A percentile compares a stretch with the other conserved stretches of the same genome.
These are phyloP conservation scores for Torulaspora indica DNA, from an alignment of 805 yeast genomes.

Conservation along the genomic window DNA sequence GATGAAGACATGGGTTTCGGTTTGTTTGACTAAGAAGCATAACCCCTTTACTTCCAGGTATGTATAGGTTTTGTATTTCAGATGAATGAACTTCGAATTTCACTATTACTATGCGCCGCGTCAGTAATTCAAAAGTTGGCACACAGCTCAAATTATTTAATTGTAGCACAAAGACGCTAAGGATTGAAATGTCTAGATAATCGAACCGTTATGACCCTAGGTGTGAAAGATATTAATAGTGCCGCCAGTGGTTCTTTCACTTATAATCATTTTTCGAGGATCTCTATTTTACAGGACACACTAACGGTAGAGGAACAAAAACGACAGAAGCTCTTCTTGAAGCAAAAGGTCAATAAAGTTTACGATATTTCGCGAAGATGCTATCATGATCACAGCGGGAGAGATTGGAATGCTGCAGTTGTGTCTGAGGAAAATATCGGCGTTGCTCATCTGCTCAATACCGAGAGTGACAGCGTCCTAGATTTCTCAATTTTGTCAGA, in stretches of 20 bases:
- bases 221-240: slow-evolving; percentile 9
- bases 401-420: slow-evolving; percentile 4
- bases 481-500: slow-evolving; percentile 16
- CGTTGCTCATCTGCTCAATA: slow-evolving; percentile 9
- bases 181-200: neutral
- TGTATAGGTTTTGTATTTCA: slow-evolving; percentile 6
- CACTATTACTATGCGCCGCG: neutral
- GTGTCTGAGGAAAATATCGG: neutral
- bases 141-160: neutral
- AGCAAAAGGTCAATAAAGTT: slow-evolving; percentile 1
- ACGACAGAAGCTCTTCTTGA: neutral
- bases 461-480: slow-evolving; percentile 20
- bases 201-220: slow-evolving; percentile 8
- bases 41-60: slow-evolving; percentile 7
- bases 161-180: neutral
- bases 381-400: slow-evolving; percentile 4
- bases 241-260: slow-evolving; percentile 9
- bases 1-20: slow-evolving; percentile 97
- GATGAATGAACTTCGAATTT: neutral
- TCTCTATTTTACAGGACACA: slow-evolving; percentile 8
- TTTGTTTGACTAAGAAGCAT: slow-evolving; percentile 78
- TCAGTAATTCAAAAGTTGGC: neutral
- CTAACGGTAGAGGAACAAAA: slow-evolving; percentile 3
- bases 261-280: slow-evolving; percentile 11
- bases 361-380: slow-evolving; percentile 4